Conservation (phyloP, 2,329 filamentous ascomycete genomes). For the Verticillium longisporum region DNA sequence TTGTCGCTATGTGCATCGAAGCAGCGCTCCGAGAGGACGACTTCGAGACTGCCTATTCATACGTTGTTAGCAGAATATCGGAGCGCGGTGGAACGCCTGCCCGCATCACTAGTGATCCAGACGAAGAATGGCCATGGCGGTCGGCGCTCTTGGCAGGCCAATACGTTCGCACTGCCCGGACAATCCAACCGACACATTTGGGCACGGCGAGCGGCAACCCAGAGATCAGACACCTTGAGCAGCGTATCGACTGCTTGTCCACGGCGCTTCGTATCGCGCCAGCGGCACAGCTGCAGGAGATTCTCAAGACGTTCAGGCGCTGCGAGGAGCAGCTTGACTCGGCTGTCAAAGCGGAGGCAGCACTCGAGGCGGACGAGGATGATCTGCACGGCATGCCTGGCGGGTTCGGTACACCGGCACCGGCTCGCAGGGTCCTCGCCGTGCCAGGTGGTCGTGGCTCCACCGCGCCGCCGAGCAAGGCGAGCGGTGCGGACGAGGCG, state of each 20-base stretch:
- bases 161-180: conserved; percentile 52
- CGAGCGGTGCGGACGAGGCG: conserved; percentile 45
- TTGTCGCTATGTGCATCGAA: conserved; percentile 75
- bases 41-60: conserved; percentile 83
- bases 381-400: conserved; percentile 50
- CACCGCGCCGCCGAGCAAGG: conserved; percentile 23
- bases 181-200: conserved; percentile 50
- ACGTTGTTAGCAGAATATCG: conserved; percentile 62
- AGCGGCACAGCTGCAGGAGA: conserved; percentile 61
- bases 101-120: background rate
- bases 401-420: conserved; percentile 34
- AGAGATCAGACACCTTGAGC: conserved; percentile 66
- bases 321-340: conserved; percentile 72
- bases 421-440: conserved; percentile 22
- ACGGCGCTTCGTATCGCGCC: conserved; percentile 71
- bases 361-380: conserved; percentile 65
- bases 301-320: conserved; percentile 66
- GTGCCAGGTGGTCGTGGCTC: conserved; percentile 20
- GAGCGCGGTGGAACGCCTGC: background rate
- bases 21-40: conserved; percentile 69
- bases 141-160: conserved; percentile 74
- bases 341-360: conserved; percentile 59
- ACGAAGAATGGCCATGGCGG: conserved; percentile 69
- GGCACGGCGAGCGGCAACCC: conserved; percentile 53
- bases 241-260: conserved; percentile 73